phyloP scores from a whole-genome alignment of 2,329 filamentous ascomycete species.

The Neocucurbitaria cava region DNA sequence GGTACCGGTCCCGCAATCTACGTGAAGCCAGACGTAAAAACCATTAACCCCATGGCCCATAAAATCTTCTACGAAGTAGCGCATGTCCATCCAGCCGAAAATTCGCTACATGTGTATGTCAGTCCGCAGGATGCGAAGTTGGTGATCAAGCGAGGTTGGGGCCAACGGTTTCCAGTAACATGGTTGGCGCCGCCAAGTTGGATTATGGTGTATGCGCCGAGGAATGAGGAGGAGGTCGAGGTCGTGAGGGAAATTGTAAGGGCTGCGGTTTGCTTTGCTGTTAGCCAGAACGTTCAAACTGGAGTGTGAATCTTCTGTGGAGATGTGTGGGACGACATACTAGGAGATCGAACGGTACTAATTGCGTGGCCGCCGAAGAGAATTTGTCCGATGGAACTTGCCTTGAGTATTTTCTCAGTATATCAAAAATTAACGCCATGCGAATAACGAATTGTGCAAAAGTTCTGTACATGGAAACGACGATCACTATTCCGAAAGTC shows the following conservation, averaged over 20 bases:
- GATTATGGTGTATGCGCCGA: constrained; percentile 79
- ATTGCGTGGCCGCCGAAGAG: too few species aligned
- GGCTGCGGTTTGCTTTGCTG: constrained; percentile 73
- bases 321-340: background rate
- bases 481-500: too few species aligned
- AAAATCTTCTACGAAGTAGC: constrained; percentile 43
- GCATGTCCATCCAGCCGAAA: constrained; percentile 78
- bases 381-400: too few species aligned
- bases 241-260: constrained; percentile 74
- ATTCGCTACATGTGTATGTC: constrained; percentile 78
- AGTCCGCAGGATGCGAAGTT: constrained; percentile 77
- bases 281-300: constrained; percentile 30
- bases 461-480: too few species aligned
- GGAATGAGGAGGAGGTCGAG: constrained; percentile 71
- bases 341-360: too few species aligned
- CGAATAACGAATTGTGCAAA: too few species aligned
- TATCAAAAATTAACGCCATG: too few species aligned
- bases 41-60: constrained; percentile 35
- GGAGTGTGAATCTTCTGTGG: background rate
- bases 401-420: too few species aligned
- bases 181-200: constrained; percentile 41
- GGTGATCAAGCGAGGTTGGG: constrained; percentile 79
- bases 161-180: constrained; percentile 63
- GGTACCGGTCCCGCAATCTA: constrained; percentile 43
- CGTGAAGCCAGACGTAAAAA: constrained; percentile 30